Conservation (phyloP, 495 filamentous ascomycete species). For the Talaromyces wortmannii region DNA sequence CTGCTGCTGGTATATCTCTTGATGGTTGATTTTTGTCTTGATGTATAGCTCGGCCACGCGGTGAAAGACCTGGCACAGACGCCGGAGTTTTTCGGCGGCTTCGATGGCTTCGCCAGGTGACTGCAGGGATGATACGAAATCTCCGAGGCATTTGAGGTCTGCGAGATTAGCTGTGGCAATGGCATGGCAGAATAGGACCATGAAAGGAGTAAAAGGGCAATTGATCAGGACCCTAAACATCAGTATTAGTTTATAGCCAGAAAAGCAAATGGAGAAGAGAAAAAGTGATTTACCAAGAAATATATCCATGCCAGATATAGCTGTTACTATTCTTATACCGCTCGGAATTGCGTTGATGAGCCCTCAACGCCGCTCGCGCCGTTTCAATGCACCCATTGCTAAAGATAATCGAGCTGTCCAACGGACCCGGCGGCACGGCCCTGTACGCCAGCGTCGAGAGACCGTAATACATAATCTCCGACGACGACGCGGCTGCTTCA, state of each 20-base stretch:
- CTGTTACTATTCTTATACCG: slow-evolving; percentile 36
- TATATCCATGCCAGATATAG: slow-evolving; percentile 45
- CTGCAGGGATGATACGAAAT: slow-evolving; percentile 51
- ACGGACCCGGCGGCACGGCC: slow-evolving; percentile 42
- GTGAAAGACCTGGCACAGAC: slow-evolving; percentile 53
- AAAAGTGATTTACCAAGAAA: slow-evolving; percentile 48
- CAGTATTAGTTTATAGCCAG: neutral
- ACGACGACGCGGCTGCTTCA: slow-evolving; percentile 36
- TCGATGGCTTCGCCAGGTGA: slow-evolving; percentile 44
- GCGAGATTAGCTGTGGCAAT: slow-evolving; percentile 32
- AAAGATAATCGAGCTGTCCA: slow-evolving; percentile 39
- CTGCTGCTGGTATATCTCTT: neutral
- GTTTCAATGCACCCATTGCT: slow-evolving; percentile 52
- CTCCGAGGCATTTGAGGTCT: slow-evolving; percentile 46
- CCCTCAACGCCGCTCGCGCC: slow-evolving; percentile 46
- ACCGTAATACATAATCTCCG: slow-evolving; percentile 4
- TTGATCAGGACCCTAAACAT: slow-evolving; percentile 51
- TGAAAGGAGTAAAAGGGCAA: slow-evolving; percentile 62
- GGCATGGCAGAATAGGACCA: slow-evolving; percentile 63
- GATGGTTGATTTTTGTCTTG: slow-evolving; percentile 43
- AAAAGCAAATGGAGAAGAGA: neutral
- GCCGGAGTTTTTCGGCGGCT: slow-evolving; percentile 51
- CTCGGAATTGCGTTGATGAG: slow-evolving; percentile 45
- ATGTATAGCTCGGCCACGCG: slow-evolving; percentile 57
- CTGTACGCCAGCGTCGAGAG: slow-evolving; percentile 53